Evolutionary conservation across 208 protist genomes (phyloP).

Genomic region (Strigomonas galati): DNA sequence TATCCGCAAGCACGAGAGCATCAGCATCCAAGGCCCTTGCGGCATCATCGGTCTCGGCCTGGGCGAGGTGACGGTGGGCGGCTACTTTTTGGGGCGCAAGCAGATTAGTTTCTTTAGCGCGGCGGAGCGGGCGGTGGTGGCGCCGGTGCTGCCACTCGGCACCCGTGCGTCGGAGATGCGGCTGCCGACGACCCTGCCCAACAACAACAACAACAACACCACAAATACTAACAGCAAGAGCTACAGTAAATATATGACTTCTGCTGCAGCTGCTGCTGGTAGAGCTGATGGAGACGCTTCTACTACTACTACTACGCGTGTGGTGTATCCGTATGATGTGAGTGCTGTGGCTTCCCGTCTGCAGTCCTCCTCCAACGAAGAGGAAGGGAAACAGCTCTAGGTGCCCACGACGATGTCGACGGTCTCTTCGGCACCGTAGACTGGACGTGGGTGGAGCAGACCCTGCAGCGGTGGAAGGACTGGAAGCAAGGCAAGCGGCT

Average conservation of each 20-base stretch:
- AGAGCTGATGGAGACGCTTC: background rate
- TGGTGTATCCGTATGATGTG: too few relatives aligned
- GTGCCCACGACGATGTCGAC: conserved; percentile 42
- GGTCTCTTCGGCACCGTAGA: conserved; percentile 71
- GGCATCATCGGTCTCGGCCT: conserved; percentile 63
- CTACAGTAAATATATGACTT: background rate
- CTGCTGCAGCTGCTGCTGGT: background rate
- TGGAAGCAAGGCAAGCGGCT: conserved; percentile 27
- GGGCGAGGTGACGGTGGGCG: conserved; percentile 58
- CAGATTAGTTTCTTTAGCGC: conserved; percentile 51
- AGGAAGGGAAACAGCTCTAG: conserved; percentile 17
- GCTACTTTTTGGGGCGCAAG: conserved; percentile 69
- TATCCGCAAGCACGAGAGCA: conserved; percentile 27
- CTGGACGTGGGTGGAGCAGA: conserved; percentile 77
- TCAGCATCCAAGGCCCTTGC: conserved; percentile 77
- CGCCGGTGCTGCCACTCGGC: conserved; percentile 39
- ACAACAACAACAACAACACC: conserved; percentile 17
- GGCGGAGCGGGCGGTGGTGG: conserved; percentile 46
- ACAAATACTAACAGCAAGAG: conserved; percentile 10
- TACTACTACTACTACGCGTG: too few relatives aligned
- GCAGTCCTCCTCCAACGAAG: background rate
- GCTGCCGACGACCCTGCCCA: conserved; percentile 26
- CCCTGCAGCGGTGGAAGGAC: conserved; percentile 36
- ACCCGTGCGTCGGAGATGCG: conserved; percentile 32
- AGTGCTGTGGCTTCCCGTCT: too few relatives aligned